A percentile compares a stretch with the other conserved stretches of the same genome.
phyloP scores from a whole-genome alignment of 352 stramenopile genomes.

The Phytophthora pini region DNA sequence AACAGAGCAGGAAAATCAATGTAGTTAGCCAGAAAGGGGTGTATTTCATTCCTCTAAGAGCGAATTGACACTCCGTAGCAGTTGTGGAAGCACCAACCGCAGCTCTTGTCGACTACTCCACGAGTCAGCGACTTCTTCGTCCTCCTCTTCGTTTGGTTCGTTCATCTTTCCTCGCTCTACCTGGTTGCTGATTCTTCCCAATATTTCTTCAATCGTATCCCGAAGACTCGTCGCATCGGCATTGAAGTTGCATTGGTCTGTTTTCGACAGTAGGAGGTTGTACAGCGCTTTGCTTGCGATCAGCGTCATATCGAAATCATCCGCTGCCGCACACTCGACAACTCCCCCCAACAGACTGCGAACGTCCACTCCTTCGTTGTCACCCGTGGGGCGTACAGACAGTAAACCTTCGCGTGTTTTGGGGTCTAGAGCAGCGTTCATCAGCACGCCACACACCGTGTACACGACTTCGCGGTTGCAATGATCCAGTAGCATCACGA shows the following conservation, averaged over 20 bases:
- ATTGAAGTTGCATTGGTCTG: conserved; percentile 3
- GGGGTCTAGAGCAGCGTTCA: conserved; percentile 80
- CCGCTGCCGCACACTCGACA: conserved; percentile 61
- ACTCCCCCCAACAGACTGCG: conserved; percentile 49
- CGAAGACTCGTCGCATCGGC: conserved; percentile 25
- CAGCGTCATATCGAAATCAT: conserved; percentile 77
- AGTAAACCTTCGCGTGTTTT: conserved; percentile 45
- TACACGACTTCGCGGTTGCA: conserved; percentile 83
- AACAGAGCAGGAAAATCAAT: background rate
- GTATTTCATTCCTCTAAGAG: conserved; percentile 30
- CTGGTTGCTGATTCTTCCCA: conserved; percentile 26
- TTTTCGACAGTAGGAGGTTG: conserved; percentile 70
- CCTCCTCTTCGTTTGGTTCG: conserved; percentile 16
- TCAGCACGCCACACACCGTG: conserved; percentile 79
- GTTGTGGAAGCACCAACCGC: conserved; percentile 48
- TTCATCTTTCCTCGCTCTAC: background rate
- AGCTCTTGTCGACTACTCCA: conserved; percentile 40
- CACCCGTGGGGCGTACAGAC: conserved; percentile 26
- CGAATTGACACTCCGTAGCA: conserved; percentile 41
- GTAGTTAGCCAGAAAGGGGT: background rate
- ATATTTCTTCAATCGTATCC: conserved; percentile 37
- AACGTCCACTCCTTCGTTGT: conserved; percentile 41
- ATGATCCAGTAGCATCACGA: conserved; percentile 83
- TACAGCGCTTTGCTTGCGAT: conserved; percentile 87
- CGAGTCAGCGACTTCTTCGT: conserved; percentile 13